A percentile compares a stretch with the other conserved stretches of the same genome.
phyloP scores from a whole-genome alignment of 2,329 filamentous ascomycete genomes.

The Clarireedia monteithiana region DNA sequence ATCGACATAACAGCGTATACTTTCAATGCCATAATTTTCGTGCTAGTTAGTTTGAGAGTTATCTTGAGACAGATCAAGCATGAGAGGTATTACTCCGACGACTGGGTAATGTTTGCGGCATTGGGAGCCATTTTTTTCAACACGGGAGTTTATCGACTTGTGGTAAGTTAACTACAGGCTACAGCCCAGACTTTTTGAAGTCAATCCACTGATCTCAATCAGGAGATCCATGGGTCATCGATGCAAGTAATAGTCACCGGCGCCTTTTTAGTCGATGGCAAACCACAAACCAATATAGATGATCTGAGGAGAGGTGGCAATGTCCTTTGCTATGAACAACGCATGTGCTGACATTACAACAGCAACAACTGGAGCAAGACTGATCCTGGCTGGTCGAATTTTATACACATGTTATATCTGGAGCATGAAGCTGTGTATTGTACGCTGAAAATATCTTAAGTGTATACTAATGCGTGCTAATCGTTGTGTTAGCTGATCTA shows the following conservation, averaged over 20 bases:
- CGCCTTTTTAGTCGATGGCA: too few species aligned
- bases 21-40: neutral
- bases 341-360: neutral
- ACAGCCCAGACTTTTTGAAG: neutral
- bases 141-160: neutral
- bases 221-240: too few species aligned
- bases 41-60: neutral
- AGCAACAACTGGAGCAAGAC: constrained; percentile 17
- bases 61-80: constrained; percentile 1
- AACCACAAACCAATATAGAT: neutral
- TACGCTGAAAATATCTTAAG: neutral
- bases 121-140: neutral
- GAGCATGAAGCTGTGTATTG: constrained; percentile 22
- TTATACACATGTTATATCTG: constrained; percentile 21
- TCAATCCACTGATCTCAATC: neutral
- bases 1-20: neutral
- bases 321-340: too few species aligned
- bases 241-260: neutral
- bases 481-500: constrained; percentile 15
- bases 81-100: neutral
- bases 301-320: neutral
- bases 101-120: constrained; percentile 2
- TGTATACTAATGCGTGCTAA: neutral
- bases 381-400: constrained; percentile 13
- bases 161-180: neutral